phyloP scores from a whole-genome alignment of 2,329 filamentous ascomycete species.

The Ceratocystis destructans region DNA sequence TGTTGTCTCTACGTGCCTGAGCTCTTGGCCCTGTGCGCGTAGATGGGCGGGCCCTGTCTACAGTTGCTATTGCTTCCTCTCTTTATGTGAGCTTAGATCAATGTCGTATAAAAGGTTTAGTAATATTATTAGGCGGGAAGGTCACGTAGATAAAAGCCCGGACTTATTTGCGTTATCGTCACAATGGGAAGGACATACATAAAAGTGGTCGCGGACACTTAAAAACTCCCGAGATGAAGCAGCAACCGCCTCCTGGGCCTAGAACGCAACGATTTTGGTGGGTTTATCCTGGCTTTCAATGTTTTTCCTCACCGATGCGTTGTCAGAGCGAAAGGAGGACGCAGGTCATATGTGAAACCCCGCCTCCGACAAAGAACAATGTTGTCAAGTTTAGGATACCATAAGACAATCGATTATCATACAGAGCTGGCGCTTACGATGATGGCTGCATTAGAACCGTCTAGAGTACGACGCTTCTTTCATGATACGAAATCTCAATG shows the following conservation, averaged over 20 bases:
- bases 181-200: background rate
- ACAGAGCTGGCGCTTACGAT: background rate
- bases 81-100: background rate
- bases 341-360: no score
- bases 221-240: slow-evolving; percentile 1
- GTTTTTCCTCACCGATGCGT: background rate
- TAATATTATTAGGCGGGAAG: background rate
- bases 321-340: background rate
- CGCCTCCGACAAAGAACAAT: no score
- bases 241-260: background rate
- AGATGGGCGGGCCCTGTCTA: background rate
- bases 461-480: background rate
- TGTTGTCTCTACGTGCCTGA: background rate
- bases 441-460: background rate
- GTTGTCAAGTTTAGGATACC: background rate
- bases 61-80: background rate
- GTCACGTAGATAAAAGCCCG: background rate
- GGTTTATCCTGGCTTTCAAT: background rate
- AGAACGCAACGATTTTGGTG: background rate
- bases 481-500: background rate
- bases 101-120: background rate
- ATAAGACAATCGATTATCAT: background rate
- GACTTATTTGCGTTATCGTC: background rate
- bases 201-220: background rate
- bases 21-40: background rate